Percentiles rank a stretch among this genome's conserved stretches.
Conservation (phyloP, 306 rosid genomes). For the Biancaea sappan region DNA sequence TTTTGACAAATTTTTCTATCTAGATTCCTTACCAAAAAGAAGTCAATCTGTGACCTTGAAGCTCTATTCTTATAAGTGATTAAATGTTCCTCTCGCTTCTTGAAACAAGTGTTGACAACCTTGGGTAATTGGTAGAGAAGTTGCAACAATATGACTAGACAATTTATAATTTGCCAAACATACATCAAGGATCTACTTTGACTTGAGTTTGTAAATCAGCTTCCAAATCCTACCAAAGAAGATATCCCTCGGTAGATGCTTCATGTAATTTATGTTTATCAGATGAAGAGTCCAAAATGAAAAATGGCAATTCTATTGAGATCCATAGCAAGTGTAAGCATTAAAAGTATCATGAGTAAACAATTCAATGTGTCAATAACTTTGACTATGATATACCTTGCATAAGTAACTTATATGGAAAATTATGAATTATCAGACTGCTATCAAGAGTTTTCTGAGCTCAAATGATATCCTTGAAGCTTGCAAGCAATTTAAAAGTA, state of each 20-base stretch:
- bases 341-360: not conserved
- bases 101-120: too few species aligned
- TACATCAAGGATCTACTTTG: not conserved
- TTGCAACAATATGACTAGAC: not conserved
- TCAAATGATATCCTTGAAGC: not conserved
- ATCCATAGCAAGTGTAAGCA: not conserved
- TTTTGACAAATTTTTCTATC: too few species aligned
- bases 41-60: too few species aligned
- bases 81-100: too few species aligned
- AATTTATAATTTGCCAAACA: slow-evolving; percentile 2
- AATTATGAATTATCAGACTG: not conserved
- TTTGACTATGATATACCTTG: not conserved
- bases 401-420: not conserved
- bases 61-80: too few species aligned
- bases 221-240: not conserved
- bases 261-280: not conserved
- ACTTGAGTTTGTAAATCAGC: not conserved
- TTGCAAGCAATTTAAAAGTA: not conserved
- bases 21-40: too few species aligned
- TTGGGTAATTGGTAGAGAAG: too few species aligned
- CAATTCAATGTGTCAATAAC: not conserved
- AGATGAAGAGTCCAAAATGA: not conserved
- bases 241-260: slow-evolving; percentile 3
- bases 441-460: not conserved
- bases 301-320: not conserved